phyloP scores from a whole-genome alignment of 2,329 filamentous ascomycete species.

The Arthroderma sp. region DNA sequence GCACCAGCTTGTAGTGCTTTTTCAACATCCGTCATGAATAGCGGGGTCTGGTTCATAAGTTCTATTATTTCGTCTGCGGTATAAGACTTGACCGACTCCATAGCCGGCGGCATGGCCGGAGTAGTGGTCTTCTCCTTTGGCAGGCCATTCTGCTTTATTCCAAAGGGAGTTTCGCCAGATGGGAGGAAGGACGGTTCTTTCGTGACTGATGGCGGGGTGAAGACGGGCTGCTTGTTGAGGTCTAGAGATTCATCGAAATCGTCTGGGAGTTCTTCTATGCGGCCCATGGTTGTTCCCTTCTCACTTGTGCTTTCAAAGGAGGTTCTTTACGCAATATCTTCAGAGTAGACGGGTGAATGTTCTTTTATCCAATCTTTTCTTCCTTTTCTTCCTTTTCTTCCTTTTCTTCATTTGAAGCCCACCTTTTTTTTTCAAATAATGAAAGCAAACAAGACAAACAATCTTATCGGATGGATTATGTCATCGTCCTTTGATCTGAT shows the following conservation, averaged over 20 bases:
- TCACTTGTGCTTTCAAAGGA: background rate
- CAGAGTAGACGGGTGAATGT: background rate
- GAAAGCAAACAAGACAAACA: conserved; percentile 4
- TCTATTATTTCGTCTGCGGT: conserved; percentile 49
- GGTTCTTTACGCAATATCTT: background rate
- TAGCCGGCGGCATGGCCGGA: conserved; percentile 44
- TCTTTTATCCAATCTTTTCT: background rate
- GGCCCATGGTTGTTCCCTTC: conserved; percentile 34
- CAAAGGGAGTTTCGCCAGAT: conserved; percentile 28
- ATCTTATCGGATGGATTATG: background rate
- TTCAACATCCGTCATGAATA: conserved; percentile 91
- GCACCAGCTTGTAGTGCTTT: conserved; percentile 45
- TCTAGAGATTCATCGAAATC: conserved; percentile 39
- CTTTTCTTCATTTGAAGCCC: background rate
- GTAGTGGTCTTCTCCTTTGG: conserved; percentile 22
- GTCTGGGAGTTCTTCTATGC: conserved; percentile 40
- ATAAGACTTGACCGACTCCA: conserved; percentile 46
- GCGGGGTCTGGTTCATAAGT: conserved; percentile 59
- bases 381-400: background rate
- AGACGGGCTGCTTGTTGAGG: conserved; percentile 25
- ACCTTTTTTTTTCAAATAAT: background rate
- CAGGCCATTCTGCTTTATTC: conserved; percentile 27
- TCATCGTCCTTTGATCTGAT: background rate
- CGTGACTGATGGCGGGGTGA: conserved; percentile 6
- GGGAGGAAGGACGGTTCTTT: conserved; percentile 10